phyloP scores from a whole-genome alignment of 1,284 basidiomycete species.

The Leccinum ponderosum region DNA sequence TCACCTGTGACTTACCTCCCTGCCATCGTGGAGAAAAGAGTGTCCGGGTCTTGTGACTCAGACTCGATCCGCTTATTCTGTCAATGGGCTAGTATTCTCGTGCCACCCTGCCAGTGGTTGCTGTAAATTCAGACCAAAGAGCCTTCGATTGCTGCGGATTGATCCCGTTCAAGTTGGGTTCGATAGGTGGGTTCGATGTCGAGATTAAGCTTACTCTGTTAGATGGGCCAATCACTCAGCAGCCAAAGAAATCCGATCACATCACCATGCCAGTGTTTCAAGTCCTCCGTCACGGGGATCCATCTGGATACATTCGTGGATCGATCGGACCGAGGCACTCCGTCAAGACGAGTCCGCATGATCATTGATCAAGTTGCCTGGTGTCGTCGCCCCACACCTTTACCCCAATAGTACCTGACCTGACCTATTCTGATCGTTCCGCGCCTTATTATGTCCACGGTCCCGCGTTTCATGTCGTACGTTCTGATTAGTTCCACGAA shows the following conservation, averaged over 20 bases:
- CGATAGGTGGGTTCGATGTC: neutral
- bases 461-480: neutral
- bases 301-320: neutral
- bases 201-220: neutral
- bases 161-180: too few relatives aligned
- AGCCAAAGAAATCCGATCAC: neutral
- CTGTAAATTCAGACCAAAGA: neutral
- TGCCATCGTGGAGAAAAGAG: too few relatives aligned
- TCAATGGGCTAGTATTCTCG: neutral
- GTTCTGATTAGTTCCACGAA: neutral
- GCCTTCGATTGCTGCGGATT: too few relatives aligned
- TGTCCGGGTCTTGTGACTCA: neutral
- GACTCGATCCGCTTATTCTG: conserved; percentile 6
- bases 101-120: neutral
- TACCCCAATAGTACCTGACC: neutral
- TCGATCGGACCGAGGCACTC: neutral
- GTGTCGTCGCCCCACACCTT: neutral
- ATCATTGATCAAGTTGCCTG: neutral
- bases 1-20: conserved; percentile 26
- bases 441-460: neutral
- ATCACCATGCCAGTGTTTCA: neutral
- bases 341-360: neutral
- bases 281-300: neutral
- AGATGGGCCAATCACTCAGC: neutral
- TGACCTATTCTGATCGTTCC: neutral